Conservation (phyloP, 2,329 filamentous ascomycete genomes). For the Fusarium albosuccineum region DNA sequence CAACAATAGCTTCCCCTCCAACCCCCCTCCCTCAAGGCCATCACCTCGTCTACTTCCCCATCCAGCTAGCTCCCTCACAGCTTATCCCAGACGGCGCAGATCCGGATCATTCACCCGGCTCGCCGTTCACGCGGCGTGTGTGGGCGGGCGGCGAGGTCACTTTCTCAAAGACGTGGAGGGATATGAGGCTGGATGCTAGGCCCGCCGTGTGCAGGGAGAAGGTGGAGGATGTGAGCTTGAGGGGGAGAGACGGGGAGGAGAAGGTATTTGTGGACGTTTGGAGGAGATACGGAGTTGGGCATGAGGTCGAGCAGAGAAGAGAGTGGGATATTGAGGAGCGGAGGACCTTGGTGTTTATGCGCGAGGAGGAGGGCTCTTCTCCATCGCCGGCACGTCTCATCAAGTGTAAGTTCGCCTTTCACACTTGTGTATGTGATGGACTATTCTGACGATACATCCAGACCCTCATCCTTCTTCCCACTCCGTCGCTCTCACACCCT, state of each 20-base stretch:
- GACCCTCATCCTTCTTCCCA: slow-evolving; percentile 53
- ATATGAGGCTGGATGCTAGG: slow-evolving; percentile 56
- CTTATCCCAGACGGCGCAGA: slow-evolving; percentile 90
- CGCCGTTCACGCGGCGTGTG: slow-evolving; percentile 80
- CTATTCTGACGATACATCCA: slow-evolving; percentile 27
- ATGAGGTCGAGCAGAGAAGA: slow-evolving; percentile 34
- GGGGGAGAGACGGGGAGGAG: slow-evolving; percentile 51
- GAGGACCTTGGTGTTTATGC: slow-evolving; percentile 67
- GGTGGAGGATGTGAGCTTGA: slow-evolving; percentile 55
- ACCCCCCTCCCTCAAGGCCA: slow-evolving; percentile 73
- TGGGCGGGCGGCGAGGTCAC: slow-evolving; percentile 86
- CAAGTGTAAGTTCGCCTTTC: slow-evolving; percentile 43
- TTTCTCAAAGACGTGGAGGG: slow-evolving; percentile 57
- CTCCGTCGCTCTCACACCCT: slow-evolving; percentile 71
- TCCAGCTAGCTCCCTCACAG: slow-evolving; percentile 69
- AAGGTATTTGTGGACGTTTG: slow-evolving; percentile 67
- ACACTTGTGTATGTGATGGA: not conserved
- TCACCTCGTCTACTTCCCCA: slow-evolving; percentile 90
- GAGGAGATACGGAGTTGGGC: slow-evolving; percentile 57
- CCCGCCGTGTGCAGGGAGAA: slow-evolving; percentile 60
- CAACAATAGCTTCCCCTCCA: slow-evolving; percentile 41
- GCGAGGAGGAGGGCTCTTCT: slow-evolving; percentile 44
- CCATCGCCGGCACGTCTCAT: slow-evolving; percentile 38
- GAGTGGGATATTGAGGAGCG: slow-evolving; percentile 59
- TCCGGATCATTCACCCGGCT: slow-evolving; percentile 78